Evolutionary conservation across 225 moss, liverwort and hornwort genomes (phyloP), one percentile per base, ranked within the genome.

Genomic region (Takakia lepidozioides): DNA sequence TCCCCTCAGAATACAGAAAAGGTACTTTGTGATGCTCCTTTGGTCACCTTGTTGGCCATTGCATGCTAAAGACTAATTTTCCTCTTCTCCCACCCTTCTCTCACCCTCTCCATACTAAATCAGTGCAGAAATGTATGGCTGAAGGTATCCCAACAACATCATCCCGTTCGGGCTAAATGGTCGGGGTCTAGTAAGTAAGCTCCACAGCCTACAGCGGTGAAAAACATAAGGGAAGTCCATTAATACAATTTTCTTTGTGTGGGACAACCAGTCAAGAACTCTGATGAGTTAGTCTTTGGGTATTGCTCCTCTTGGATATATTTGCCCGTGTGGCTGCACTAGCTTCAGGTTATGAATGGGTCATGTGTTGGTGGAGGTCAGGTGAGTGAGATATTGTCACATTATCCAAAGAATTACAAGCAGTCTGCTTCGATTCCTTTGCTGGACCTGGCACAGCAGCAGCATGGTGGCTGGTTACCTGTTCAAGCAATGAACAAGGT

Each of bases 401-500:
- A 91, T 42, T 98, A 91, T 69, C 98, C 98, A 43, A 85, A 77
- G 65, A 98, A 91, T 28, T 98, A 98, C 62, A 98, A 98, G 45
- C 98, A 98, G 48, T 98, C 98, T 35, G 91, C 91, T 49, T 52
- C 65, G 41, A 85, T 98, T 39, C 91, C 91, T 45, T 49, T 98
- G 46, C 80, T 98, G 39, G 98, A 98, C 67, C 61, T 98, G 70
- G 98, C 91, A 11, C 98, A 98, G 59, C 91, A 91, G 80, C 98
- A 98, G 66, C 75, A 88, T 41, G 86, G 83, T 42, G 93, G 93
- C 44, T 98, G 98, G 85, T 3, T 98, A 57, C 85, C 98, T 37
- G 73, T 91, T 1, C 62, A 79, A 51, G 85, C 98, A 35, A 98
- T 98, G 98, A 87, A 87, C 40, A 87, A 78, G 83, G 98, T 91